Conservation (phyloP, 2,329 filamentous ascomycete genomes). For the Diplodia scrobiculata region DNA sequence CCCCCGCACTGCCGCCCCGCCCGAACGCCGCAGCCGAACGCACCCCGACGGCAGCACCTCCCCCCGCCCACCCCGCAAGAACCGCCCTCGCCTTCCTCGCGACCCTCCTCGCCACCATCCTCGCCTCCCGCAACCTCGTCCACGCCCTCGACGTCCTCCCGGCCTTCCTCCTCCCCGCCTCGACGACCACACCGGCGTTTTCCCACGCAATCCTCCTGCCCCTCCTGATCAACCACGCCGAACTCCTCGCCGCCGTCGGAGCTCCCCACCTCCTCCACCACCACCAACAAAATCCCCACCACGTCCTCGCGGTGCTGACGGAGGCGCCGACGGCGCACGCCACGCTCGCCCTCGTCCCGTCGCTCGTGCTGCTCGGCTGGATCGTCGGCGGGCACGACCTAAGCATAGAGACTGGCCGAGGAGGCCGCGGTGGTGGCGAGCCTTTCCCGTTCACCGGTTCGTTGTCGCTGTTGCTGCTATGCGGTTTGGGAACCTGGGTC, state of each 20-base stretch:
- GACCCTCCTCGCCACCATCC: background rate
- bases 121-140: background rate
- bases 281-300: background rate
- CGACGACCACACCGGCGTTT: background rate
- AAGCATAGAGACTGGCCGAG: background rate
- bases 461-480: background rate
- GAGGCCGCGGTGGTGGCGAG: background rate
- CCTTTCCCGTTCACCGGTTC: too few species aligned
- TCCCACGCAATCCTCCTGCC: background rate
- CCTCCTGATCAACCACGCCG: conserved; percentile 6
- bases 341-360: background rate
- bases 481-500: background rate
- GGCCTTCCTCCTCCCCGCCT: background rate
- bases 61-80: background rate
- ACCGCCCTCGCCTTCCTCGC: background rate
- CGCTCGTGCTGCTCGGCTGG: background rate
- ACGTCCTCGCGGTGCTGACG: background rate
- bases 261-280: background rate
- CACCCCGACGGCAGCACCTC: too few species aligned
- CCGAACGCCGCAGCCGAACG: too few species aligned
- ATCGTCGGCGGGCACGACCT: background rate
- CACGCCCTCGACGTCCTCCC: background rate
- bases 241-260: background rate
- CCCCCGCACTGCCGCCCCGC: too few species aligned
- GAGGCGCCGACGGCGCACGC: background rate